Percentiles rank a stretch among this genome's conserved stretches.
Conservation (phyloP, 2,329 filamentous ascomycete species). For the Neurospora crassa region DNA sequence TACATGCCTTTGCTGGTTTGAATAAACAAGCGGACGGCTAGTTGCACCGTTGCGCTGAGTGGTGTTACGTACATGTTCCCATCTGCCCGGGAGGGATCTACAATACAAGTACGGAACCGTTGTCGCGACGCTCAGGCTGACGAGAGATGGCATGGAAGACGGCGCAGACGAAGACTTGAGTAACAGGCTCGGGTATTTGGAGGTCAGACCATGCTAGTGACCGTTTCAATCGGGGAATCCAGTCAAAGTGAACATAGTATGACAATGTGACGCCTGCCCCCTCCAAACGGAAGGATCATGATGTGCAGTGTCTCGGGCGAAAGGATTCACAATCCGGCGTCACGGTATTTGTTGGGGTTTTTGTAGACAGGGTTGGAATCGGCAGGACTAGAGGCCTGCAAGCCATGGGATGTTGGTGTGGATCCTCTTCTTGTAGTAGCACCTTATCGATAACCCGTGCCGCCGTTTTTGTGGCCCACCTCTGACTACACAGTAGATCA, state of each 20-base stretch:
- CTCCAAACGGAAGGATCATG: background rate
- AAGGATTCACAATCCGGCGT: background rate
- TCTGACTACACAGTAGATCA: background rate
- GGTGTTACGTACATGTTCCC: background rate
- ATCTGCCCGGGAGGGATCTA: background rate
- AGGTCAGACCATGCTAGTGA: background rate
- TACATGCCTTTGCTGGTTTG: background rate
- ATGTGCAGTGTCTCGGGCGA: background rate
- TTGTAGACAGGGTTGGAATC: background rate
- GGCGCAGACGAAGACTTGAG: background rate
- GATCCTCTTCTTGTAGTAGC: background rate
- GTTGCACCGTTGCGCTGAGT: background rate
- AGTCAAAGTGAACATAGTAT: background rate
- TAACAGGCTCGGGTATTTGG: background rate
- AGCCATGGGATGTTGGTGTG: background rate
- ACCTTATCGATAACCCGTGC: conserved; percentile 7
- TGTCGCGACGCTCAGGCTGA: background rate
- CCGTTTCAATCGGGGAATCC: background rate
- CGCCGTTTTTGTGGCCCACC: background rate
- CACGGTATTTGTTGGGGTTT: background rate
- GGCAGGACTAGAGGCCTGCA: background rate
- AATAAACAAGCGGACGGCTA: background rate
- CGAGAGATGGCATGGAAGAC: background rate
- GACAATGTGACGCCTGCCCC: background rate
- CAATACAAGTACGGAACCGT: background rate